These are phyloP conservation scores for Guillardia theta DNA, from an alignment of 78 protist species.

Conservation along the genomic window DNA sequence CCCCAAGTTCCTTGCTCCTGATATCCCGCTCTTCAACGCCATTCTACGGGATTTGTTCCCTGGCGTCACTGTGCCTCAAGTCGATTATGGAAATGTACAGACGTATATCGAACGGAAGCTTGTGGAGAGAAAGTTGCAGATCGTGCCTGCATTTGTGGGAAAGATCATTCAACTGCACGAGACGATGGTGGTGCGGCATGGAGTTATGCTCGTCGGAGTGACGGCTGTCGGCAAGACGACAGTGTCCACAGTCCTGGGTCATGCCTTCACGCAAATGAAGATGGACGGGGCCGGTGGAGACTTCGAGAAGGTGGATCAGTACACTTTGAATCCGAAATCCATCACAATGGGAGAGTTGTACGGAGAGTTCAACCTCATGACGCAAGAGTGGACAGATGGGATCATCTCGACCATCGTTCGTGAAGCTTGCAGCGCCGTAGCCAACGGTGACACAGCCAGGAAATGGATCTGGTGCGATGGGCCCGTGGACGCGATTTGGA, in stretches of 20 bases:
- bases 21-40: constrained; percentile 37
- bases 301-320: constrained; percentile 48
- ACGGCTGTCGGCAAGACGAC: constrained; percentile 71
- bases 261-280: constrained; percentile 52
- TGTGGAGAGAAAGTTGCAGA: background rate
- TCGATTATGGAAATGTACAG: constrained; percentile 59
- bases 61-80: constrained; percentile 60
- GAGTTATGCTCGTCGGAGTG: constrained; percentile 86
- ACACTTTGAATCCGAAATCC: constrained; percentile 76
- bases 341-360: constrained; percentile 82
- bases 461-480: constrained; percentile 81
- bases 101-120: constrained; percentile 36
- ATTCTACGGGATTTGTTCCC: constrained; percentile 55
- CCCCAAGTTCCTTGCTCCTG: constrained; percentile 53
- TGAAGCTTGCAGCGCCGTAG: constrained; percentile 25
- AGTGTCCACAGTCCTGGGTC: background rate
- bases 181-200: constrained; percentile 79
- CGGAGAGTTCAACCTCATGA: constrained; percentile 69
- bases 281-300: background rate
- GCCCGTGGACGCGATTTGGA: constrained; percentile 92
- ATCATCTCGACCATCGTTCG: constrained; percentile 63
- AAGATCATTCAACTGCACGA: constrained; percentile 70
- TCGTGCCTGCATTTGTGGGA: background rate
- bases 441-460: constrained; percentile 21
- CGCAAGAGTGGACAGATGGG: constrained; percentile 87